A percentile compares a stretch with the other conserved stretches of the same genome.
phyloP scores from a whole-genome alignment of 2,329 filamentous ascomycete genomes.

The Aspergillus calidoustus region DNA sequence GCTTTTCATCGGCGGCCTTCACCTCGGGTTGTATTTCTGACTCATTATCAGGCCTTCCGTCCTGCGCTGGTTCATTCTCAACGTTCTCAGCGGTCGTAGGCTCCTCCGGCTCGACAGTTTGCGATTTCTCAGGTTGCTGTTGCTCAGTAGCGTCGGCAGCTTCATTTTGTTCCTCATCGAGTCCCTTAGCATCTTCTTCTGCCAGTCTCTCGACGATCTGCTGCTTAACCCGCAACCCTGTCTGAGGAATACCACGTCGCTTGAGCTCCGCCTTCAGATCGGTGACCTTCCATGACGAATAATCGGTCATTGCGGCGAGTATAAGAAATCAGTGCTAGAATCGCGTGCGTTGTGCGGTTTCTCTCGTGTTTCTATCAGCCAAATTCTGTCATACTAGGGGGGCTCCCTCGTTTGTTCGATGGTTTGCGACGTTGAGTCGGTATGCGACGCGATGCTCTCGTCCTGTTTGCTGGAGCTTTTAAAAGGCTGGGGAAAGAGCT shows the following conservation, averaged over 20 bases:
- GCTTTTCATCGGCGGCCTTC: constrained; percentile 20
- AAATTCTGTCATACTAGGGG: constrained; percentile 18
- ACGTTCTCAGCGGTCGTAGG: background rate
- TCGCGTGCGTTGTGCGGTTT: constrained; percentile 11
- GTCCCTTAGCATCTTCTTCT: constrained; percentile 44
- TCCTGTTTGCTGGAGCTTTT: constrained; percentile 11
- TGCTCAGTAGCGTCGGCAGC: constrained; percentile 25
- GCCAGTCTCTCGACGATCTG: constrained; percentile 67
- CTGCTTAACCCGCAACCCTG: constrained; percentile 71
- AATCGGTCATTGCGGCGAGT: constrained; percentile 53
- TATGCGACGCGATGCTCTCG: constrained; percentile 20
- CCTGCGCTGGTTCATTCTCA: constrained; percentile 14
- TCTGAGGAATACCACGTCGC: constrained; percentile 68
- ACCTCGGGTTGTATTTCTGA: constrained; percentile 17
- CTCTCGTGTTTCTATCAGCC: constrained; percentile 4
- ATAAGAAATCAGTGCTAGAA: background rate
- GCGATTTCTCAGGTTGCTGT: constrained; percentile 19
- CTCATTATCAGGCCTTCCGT: background rate
- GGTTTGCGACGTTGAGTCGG: background rate
- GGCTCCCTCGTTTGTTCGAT: background rate
- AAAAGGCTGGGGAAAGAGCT: constrained; percentile 25
- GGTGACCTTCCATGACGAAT: constrained; percentile 69
- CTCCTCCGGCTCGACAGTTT: constrained; percentile 23
- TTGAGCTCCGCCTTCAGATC: constrained; percentile 78
- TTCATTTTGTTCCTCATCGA: constrained; percentile 35